phyloP scores from a whole-genome alignment of 495 filamentous ascomycete genomes.

The Penicilliopsis zonata region DNA sequence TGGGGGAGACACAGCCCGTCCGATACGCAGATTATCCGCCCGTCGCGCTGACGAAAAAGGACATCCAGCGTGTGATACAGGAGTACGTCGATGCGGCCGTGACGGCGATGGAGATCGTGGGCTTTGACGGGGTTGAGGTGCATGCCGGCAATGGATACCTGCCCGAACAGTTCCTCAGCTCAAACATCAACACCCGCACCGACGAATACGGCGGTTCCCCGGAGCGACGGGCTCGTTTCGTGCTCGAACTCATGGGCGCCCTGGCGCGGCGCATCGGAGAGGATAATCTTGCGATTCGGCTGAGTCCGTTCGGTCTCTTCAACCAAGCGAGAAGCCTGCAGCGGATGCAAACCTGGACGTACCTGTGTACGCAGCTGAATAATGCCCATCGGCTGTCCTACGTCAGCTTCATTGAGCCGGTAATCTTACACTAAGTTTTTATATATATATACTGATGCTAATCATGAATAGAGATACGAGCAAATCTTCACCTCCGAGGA shows the following conservation, averaged over 20 bases:
- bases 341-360: slow-evolving; percentile 15
- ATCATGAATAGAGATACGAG: slow-evolving; percentile 37
- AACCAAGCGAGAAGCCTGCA: slow-evolving; percentile 27
- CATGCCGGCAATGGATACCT: slow-evolving; percentile 46
- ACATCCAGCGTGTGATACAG: slow-evolving; percentile 28
- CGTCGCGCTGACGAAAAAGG: slow-evolving; percentile 24
- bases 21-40: slow-evolving; percentile 24
- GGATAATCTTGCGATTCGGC: slow-evolving; percentile 25
- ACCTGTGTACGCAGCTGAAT: slow-evolving; percentile 12
- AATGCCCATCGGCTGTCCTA: slow-evolving; percentile 16
- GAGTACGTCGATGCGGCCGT: slow-evolving; percentile 45
- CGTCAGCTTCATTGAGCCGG: slow-evolving; percentile 29
- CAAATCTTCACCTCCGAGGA: slow-evolving; percentile 19
- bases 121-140: slow-evolving; percentile 47
- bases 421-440: no score
- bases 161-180: slow-evolving; percentile 41
- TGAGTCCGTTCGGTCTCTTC: slow-evolving; percentile 39
- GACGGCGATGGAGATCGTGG: slow-evolving; percentile 49
- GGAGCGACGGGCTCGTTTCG: slow-evolving; percentile 36
- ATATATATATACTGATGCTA: no score
- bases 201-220: slow-evolving; percentile 40
- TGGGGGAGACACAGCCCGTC: slow-evolving; percentile 14
- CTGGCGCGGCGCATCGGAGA: slow-evolving; percentile 13
- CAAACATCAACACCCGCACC: slow-evolving; percentile 36
- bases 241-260: slow-evolving; percentile 30